A percentile compares a stretch with the other conserved stretches of the same genome.
phyloP scores from a whole-genome alignment of 345 rosid species.

The Hibiscus trionum region DNA sequence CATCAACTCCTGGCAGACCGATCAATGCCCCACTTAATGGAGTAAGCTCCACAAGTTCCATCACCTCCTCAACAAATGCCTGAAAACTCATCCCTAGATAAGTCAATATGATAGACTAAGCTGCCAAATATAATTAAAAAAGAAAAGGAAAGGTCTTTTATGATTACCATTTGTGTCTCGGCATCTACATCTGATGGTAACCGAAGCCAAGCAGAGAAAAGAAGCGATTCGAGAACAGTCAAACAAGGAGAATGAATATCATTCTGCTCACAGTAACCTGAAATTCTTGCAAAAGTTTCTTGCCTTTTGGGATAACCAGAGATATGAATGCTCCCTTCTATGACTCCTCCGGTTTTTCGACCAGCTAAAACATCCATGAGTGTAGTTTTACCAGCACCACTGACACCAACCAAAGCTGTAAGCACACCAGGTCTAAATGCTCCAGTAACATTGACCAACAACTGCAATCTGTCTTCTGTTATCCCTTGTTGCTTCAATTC shows the following conservation, averaged over 20 bases:
- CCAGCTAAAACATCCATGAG: conserved; percentile 99
- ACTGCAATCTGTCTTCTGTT: conserved; percentile 70
- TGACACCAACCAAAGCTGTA: conserved; percentile 93
- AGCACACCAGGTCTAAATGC: conserved; percentile 90
- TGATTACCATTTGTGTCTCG: conserved; percentile 71
- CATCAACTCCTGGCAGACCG: conserved; percentile 93
- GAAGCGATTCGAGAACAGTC: conserved; percentile 85
- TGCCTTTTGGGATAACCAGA: conserved; percentile 90
- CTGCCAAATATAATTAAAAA: not conserved
- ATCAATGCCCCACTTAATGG: conserved; percentile 76
- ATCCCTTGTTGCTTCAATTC: conserved; percentile 91
- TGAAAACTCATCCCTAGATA: conserved; percentile 25
- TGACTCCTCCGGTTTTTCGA: conserved; percentile 85
- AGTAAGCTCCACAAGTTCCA: conserved; percentile 94
- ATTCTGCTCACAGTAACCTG: conserved; percentile 97
- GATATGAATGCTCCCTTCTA: conserved; percentile 75
- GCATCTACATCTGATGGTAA: conserved; percentile 64
- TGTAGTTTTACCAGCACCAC: conserved; percentile 98
- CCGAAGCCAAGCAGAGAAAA: conserved; percentile 94
- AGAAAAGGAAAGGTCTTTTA: not conserved
- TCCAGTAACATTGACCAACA: conserved; percentile 86
- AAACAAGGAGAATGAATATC: conserved; percentile 95
- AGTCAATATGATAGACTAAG: conserved; percentile 16
- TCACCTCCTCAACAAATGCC: conserved; percentile 98
- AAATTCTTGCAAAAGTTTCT: conserved; percentile 92